Percentiles rank a stretch among this genome's conserved stretches.
Conservation (phyloP, 1,139 yeast genomes). For the Blastobotrys niveus region DNA sequence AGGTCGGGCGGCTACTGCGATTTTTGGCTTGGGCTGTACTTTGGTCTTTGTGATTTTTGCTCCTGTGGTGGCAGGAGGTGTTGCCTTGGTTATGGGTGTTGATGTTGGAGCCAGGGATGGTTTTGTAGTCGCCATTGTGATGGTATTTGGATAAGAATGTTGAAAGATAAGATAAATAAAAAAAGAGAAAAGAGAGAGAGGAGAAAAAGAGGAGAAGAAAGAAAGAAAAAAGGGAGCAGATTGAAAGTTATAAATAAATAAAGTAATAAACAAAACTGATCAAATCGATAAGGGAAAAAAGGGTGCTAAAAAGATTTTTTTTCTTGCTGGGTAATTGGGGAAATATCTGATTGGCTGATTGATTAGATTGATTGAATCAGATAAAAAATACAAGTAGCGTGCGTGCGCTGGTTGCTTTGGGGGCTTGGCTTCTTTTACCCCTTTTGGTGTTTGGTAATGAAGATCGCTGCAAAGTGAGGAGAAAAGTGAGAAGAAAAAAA, state of each 20-base stretch:
- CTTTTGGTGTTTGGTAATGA: no score
- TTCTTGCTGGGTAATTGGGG: no score
- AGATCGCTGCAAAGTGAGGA: no score
- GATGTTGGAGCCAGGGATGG: no score
- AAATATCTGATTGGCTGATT: constrained; percentile 3
- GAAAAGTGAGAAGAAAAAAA: no score
- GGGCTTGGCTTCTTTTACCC: no score
- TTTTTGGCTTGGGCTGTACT: constrained; percentile 9
- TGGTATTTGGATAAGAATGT: not conserved
- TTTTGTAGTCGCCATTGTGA: not conserved
- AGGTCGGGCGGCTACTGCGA: constrained; percentile 15
- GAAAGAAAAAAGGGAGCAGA: no score
- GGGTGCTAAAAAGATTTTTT: not conserved
- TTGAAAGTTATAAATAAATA: not conserved
- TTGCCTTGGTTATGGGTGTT: not conserved
- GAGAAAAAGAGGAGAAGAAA: no score
- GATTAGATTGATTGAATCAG: constrained; percentile 9
- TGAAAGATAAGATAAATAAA: not conserved
- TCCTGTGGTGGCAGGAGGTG: not conserved
- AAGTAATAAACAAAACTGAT: not conserved
- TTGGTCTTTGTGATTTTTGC: not conserved
- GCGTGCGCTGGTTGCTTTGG: no score
- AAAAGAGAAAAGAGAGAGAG: not conserved
- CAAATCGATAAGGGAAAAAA: not conserved
- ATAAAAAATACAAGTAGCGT: constrained; percentile 6